These are phyloP conservation scores for Cupressus sempervirens DNA, from an alignment of 75 land plant genomes.

Conservation along the genomic window DNA sequence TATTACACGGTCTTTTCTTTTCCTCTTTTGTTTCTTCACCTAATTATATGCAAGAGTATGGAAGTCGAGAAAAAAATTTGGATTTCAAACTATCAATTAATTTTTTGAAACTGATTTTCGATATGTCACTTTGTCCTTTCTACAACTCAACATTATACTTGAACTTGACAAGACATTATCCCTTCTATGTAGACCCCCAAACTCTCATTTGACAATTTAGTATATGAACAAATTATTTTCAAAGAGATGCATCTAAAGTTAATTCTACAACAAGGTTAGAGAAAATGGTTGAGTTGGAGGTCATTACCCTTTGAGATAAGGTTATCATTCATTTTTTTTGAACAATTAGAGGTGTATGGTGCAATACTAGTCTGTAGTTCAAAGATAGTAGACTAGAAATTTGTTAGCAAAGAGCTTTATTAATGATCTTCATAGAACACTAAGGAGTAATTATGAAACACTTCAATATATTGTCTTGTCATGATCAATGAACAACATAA, in stretches of 20 bases:
- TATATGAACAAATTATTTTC: not conserved
- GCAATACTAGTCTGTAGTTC: too few species aligned
- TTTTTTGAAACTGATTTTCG: not conserved
- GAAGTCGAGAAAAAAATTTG: not conserved
- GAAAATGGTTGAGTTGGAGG: too few species aligned
- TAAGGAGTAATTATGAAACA: not conserved
- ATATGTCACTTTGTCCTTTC: not conserved
- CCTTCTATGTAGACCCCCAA: not conserved
- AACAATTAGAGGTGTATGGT: too few species aligned
- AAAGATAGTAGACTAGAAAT: too few species aligned
- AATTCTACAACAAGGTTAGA: not conserved
- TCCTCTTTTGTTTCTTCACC: too few species aligned
- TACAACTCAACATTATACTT: not conserved
- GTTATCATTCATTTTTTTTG: too few species aligned
- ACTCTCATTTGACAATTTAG: not conserved
- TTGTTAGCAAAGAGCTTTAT: not conserved
- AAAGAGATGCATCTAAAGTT: not conserved
- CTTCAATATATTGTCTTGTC: not conserved
- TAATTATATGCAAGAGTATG: not conserved
- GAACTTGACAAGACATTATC: not conserved
- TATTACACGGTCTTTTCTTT: not conserved
- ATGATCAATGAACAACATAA: not conserved
- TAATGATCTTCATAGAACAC: not conserved
- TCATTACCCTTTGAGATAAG: too few species aligned
- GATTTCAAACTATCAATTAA: not conserved